Evolutionary conservation across 805 yeast species (phyloP), one percentile per base, ranked within the genome.

Genomic region (Kodamaea fukazawae): DNA sequence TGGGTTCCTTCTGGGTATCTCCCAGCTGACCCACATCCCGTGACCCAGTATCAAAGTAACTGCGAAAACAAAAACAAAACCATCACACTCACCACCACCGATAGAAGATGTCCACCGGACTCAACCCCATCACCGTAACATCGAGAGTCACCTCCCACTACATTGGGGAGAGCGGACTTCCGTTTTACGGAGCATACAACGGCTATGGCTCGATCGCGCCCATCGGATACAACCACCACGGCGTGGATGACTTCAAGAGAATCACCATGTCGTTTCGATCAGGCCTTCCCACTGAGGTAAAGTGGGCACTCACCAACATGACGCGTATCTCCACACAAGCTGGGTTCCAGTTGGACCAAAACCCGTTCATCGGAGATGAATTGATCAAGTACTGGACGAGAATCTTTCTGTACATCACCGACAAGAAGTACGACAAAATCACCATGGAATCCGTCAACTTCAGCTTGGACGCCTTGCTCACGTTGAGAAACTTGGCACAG

Each of bases 401-500:
- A 43, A 66, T 74, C 45, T 58, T 49, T 49, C 61, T 52, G 23
- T 41, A 45, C 32, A 49, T 61, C 14, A 34, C 43, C 14, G 58
- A 51, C 13, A 44, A 49, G 7, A 48, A 51, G 23, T 38, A 41
- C 1, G 35, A 36, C 12, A 36, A 49, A 15, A 38, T 61, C 17
- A 47, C 49, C 12, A 50, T 49, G 17, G 49, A 48, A 8, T 31
- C 45, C 15, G 44, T 68, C 30, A 51, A 56, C 32, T 50, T 51
- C 34, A 58, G 69, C 15, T 60, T 65, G 35, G 69, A 67, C 54
- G 71, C 83, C 6, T 71, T 82, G 50, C 67, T 93, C 31, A 76
- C 86, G 13, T 65, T 93, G 41, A 73, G 98, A 54, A 93, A 93
- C 60, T 64, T 86, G 33, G 77, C 86, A 2, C 95, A 91, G 56